phyloP scores from a whole-genome alignment of 257 asterid genomes.

The Henckelia pumila region DNA sequence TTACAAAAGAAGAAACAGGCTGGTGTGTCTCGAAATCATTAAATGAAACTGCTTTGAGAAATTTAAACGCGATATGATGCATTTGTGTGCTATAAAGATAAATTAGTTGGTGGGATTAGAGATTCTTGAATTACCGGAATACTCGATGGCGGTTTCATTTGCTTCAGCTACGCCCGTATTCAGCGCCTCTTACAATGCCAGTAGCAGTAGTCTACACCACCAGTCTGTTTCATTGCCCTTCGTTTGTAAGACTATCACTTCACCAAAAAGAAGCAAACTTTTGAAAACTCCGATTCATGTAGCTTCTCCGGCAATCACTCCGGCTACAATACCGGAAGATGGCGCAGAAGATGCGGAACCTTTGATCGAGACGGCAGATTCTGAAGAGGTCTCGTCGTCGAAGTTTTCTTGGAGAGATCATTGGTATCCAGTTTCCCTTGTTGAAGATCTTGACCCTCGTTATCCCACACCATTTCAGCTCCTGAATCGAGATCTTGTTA shows the following conservation, averaged over 20 bases:
- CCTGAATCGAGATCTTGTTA: constrained; percentile 83
- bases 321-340: constrained; percentile 40
- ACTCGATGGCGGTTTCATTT: constrained; percentile 35
- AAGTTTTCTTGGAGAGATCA: constrained; percentile 93
- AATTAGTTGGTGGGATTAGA: background rate
- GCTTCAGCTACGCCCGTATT: constrained; percentile 34
- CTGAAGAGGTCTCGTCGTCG: constrained; percentile 43
- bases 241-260: constrained; percentile 18
- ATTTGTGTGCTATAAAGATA: background rate
- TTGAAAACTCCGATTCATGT: constrained; percentile 41
- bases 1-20: background rate
- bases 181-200: constrained; percentile 23
- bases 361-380: constrained; percentile 33
- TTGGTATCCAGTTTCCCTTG: constrained; percentile 95
- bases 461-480: constrained; percentile 92
- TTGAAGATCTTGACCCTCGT: constrained; percentile 81
- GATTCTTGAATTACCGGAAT: constrained; percentile 9
- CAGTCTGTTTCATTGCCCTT: constrained; percentile 24
- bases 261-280: constrained; percentile 22
- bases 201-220: constrained; percentile 5
- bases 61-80: background rate
- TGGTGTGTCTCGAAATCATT: background rate
- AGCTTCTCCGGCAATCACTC: constrained; percentile 61
- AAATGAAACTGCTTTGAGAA: background rate
- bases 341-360: constrained; percentile 34